Evolutionary conservation across 2,329 filamentous ascomycete genomes (phyloP), one percentile per base, ranked within the genome.

Genomic region (Leptographium lundbergii): DNA sequence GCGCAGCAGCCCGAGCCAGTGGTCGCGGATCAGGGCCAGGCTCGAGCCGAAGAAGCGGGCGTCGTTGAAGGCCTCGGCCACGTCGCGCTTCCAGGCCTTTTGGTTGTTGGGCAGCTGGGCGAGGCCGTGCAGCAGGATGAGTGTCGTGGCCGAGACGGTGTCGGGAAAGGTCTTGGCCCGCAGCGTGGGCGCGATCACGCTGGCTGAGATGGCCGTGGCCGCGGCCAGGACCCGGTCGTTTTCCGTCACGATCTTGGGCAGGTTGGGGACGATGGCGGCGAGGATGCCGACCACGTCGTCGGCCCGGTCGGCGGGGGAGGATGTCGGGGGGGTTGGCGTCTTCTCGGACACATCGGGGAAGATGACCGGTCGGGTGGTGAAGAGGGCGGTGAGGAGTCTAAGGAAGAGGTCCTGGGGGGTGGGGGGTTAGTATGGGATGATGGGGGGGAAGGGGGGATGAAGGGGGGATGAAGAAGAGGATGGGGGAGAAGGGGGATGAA

Each of bases 51-150:
- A 95, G 73, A 99, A 92, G 61, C 85, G 86, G 9, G 84, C 69
- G 69, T 99, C 91, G 67, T 95, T 94, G 74, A 97, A 96, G 0
- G 91, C 91, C 69, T 97, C 94, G 0, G 83, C 79, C 1, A 97
- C 80, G 66, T 99, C 95, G 70, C 91, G 96, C 73, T 88, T 95
- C 90, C 92, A 96, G 1, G 84, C 78, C 71, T 95, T 96, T 62
- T 92, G 87, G 58, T 88, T 87, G 64, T 87, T 88, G 3, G 88
- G 82, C 32, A 96, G 77, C 65, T 85, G 85, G 0, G 87, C 83
- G 58, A 97, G 80, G 63, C 92, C 85, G 58, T 87, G 85, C 2
- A 97, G 73, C 17, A 99, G 78, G 17, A 79, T 77, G 57, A 99
- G 74, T 9, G 87, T 83, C 60, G 80, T 85, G 60, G 80, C 78